These are phyloP conservation scores for Fusarium austroafricanum DNA, from an alignment of 2,329 filamentous ascomycete genomes.

Conservation along the genomic window DNA sequence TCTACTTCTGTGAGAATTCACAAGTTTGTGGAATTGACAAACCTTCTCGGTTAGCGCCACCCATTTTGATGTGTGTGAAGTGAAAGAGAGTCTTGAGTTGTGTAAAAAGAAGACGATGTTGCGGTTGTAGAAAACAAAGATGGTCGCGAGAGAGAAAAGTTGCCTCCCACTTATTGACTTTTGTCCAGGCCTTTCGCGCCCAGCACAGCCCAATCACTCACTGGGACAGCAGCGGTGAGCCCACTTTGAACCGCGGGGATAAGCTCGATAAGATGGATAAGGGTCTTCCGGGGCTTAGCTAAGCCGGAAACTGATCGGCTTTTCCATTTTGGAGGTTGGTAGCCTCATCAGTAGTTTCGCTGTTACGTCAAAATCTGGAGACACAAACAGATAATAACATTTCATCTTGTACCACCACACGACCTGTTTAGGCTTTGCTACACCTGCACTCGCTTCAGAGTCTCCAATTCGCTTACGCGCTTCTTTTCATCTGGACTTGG, in stretches of 20 bases:
- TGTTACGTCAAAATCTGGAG: constrained; percentile 42
- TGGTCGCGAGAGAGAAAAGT: constrained; percentile 43
- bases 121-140: constrained; percentile 28
- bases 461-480: background rate
- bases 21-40: constrained; percentile 17
- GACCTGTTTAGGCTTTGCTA: constrained; percentile 13
- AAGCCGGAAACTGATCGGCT: constrained; percentile 32
- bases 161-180: constrained; percentile 40
- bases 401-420: constrained; percentile 11
- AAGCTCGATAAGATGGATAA: constrained; percentile 40
- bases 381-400: constrained; percentile 11
- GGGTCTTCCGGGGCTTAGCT: constrained; percentile 42
- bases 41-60: constrained; percentile 56
- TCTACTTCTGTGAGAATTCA: background rate
- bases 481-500: constrained; percentile 13
- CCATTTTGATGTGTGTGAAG: constrained; percentile 48
- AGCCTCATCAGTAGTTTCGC: constrained; percentile 17
- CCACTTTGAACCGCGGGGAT: constrained; percentile 31
- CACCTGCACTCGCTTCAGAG: background rate
- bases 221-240: constrained; percentile 20
- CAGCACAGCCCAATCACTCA: constrained; percentile 6
- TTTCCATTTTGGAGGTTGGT: constrained; percentile 19
- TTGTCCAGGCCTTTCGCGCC: constrained; percentile 29
- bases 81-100: constrained; percentile 17
- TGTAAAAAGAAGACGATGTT: constrained; percentile 13